A percentile compares a stretch with the other conserved stretches of the same genome.
Evolutionary conservation across 306 rosid species (phyloP).

Genomic region (Clitoria ternatea): DNA sequence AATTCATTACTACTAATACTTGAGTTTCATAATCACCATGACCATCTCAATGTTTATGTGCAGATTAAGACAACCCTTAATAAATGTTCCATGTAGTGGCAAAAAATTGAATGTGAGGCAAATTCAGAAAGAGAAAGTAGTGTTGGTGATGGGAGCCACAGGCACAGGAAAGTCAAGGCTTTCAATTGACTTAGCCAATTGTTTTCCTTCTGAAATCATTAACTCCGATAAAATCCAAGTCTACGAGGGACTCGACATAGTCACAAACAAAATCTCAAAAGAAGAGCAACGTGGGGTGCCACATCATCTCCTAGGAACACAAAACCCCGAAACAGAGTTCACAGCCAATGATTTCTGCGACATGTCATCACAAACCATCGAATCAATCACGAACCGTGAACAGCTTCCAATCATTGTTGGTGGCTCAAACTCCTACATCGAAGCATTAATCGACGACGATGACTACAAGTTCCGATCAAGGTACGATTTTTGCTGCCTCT

Average conservation of each 20-base stretch:
- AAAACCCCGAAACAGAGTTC: slow-evolving; percentile 52
- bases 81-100: slow-evolving; percentile 37
- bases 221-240: slow-evolving; percentile 93
- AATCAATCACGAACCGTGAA: slow-evolving; percentile 30
- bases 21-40: too few species aligned
- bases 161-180: slow-evolving; percentile 85
- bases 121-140: slow-evolving; percentile 66
- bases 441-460: slow-evolving; percentile 56
- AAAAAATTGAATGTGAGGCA: slow-evolving; percentile 33
- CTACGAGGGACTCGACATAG: slow-evolving; percentile 67
- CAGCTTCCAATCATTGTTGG: slow-evolving; percentile 80
- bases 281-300: slow-evolving; percentile 65
- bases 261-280: slow-evolving; percentile 66
- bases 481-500: slow-evolving; percentile 63
- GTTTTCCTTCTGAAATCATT: slow-evolving; percentile 60
- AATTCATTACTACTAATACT: too few species aligned
- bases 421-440: slow-evolving; percentile 81
- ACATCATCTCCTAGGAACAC: slow-evolving; percentile 73
- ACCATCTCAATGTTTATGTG: slow-evolving; percentile 38
- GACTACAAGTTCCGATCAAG: slow-evolving; percentile 44
- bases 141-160: slow-evolving; percentile 79
- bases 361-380: slow-evolving; percentile 34
- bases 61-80: slow-evolving; percentile 34
- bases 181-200: slow-evolving; percentile 63
- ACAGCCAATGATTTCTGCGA: slow-evolving; percentile 47